These are phyloP conservation scores for Mycena galericulata DNA, from an alignment of 768 basidiomycete genomes.

Conservation along the genomic window DNA sequence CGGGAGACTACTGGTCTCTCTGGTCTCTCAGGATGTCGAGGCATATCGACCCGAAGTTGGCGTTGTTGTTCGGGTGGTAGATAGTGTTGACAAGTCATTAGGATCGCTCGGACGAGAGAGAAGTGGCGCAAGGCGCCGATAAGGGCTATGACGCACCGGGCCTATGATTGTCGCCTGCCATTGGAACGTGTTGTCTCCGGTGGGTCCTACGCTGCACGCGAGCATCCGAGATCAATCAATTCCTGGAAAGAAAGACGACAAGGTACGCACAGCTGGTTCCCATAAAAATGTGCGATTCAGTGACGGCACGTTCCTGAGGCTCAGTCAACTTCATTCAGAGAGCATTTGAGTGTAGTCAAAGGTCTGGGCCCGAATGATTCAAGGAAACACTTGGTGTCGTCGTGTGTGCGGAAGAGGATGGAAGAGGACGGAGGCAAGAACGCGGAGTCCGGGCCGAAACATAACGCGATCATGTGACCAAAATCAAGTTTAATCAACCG, in stretches of 20 bases:
- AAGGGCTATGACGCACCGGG: conserved; percentile 72
- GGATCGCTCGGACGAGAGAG: conserved; percentile 42
- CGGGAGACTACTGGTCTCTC: conserved; percentile 99
- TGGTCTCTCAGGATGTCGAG: conserved; percentile 97
- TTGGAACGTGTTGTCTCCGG: conserved; percentile 98
- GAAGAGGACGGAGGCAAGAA: too few species aligned
- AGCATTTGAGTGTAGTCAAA: too few species aligned
- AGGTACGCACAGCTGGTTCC: too few species aligned
- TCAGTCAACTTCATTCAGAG: too few species aligned
- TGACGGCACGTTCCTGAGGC: too few species aligned
- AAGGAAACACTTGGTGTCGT: too few species aligned
- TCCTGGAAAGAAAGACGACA: conserved; percentile 67
- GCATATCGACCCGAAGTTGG: conserved; percentile 99
- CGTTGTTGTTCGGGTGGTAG: conserved; percentile 99
- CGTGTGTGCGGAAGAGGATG: too few species aligned
- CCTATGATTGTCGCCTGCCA: conserved; percentile 99
- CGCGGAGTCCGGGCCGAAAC: too few species aligned
- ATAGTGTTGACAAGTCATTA: conserved; percentile 81
- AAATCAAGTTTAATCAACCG: too few species aligned
- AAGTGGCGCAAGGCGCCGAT: conserved; percentile 23
- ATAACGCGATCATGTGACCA: too few species aligned
- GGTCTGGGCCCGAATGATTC: too few species aligned
- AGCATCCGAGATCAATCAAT: conserved; percentile 98
- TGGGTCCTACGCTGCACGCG: conserved; percentile 98
- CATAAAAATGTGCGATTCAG: too few species aligned